Evolutionary conservation across 257 asterid genomes (phyloP), one percentile per base, ranked within the genome.

Genomic region (Ilex aquifolium): DNA sequence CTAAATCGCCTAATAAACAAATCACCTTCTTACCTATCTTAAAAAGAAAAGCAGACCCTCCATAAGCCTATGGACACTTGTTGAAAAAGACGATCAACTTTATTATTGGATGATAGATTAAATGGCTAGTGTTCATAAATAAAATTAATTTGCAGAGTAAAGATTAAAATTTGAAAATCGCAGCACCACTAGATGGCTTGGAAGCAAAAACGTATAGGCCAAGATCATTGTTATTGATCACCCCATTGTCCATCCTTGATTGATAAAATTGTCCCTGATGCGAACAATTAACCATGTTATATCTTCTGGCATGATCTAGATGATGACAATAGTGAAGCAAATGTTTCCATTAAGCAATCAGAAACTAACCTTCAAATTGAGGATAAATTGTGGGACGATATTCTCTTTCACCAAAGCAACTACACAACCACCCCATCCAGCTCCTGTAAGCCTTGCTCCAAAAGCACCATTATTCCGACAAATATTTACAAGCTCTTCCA

Each of bases 401-500:
- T 65, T 83, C 73, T 93, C 99, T 77, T 87, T 87, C 62, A 93
- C 99, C n/a, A 93, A 77, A n/a, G 97, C 95, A 32, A 93, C 99
- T 0, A 90, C 88, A 74, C 99, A 93, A 32, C 97, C 99, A 56
- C 99, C 99, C 99, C 99, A 93, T 68, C 99, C 97, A 5, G 99
- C 99, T 62, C 99, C 97, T 0, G 99, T 93, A 12, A 93, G 96
- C 81, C 97, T 85, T 2, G 96, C 95, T 57, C 99, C 99, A 0
- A 93, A 82, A 48, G 96, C 96, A 60, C 95, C 95, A 59, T 93
- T 90, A 32, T 84, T 87, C 2, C 90, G 85, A 57, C 82, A 81
- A 55, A 67, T 62, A 72, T 82, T 80, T 15, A 87, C 95, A 14
- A 90, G 97, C 79, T 93, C 97, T 76, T 93, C 97, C 73, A 93